Conservation (phyloP, 2,329 filamentous ascomycete species). For the Colletotrichum sp. region DNA sequence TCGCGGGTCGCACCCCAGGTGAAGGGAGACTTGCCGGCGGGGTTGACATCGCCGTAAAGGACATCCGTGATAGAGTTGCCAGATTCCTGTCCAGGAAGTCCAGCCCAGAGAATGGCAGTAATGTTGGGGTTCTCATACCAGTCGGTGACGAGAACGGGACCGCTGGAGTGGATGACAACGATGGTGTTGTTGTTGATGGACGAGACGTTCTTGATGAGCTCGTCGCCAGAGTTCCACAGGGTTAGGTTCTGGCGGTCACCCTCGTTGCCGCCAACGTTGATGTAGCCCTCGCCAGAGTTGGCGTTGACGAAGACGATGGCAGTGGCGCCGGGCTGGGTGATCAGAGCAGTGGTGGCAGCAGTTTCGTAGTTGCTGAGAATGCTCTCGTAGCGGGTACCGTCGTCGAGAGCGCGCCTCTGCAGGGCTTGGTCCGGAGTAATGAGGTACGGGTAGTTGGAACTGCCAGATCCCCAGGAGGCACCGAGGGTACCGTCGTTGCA, state of each 20-base stretch:
- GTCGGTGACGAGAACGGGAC: conserved; percentile 77
- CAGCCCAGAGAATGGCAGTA: conserved; percentile 83
- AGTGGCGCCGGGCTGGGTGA: conserved; percentile 67
- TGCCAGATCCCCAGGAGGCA: conserved; percentile 83
- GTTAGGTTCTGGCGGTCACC: conserved; percentile 95
- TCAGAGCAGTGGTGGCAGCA: conserved; percentile 64
- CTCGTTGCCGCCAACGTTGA: conserved; percentile 79
- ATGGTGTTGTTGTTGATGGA: conserved; percentile 85
- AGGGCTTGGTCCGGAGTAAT: conserved; percentile 76
- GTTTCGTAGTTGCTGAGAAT: conserved; percentile 70
- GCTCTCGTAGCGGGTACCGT: conserved; percentile 67
- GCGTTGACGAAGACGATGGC: conserved; percentile 92
- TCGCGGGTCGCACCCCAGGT: conserved; percentile 74
- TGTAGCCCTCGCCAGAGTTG: conserved; percentile 85
- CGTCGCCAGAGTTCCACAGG: conserved; percentile 83
- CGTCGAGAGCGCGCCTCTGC: conserved; percentile 64
- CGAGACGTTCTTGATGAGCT: conserved; percentile 81
- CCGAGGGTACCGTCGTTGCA: conserved; percentile 68
- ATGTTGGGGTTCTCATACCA: conserved; percentile 80
- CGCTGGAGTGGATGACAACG: conserved; percentile 86
- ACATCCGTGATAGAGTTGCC: conserved; percentile 81
- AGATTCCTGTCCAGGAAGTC: conserved; percentile 82
- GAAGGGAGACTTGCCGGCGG: conserved; percentile 78
- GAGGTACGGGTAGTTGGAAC: conserved; percentile 76
- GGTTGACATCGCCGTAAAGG: conserved; percentile 83